Percentiles rank a stretch among this genome's conserved stretches.
Evolutionary conservation across 352 stramenopile genomes (phyloP).

Genomic region (Globisporangium perplexum): DNA sequence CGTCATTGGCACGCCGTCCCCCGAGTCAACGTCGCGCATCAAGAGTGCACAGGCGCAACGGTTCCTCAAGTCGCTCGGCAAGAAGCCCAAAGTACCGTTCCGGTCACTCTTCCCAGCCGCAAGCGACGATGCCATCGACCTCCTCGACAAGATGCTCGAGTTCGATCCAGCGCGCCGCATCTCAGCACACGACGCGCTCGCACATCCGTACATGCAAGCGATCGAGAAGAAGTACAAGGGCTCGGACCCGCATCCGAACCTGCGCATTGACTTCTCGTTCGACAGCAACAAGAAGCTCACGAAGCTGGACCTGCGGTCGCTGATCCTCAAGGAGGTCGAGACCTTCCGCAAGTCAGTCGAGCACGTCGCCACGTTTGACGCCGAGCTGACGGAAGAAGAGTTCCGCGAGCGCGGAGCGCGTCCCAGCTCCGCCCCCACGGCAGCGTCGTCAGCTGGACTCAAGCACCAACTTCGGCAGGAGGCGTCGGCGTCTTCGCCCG

Average conservation of each 20-base stretch:
- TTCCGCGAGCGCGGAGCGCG: slow-evolving; percentile 4
- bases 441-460: neutral
- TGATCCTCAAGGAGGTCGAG: slow-evolving; percentile 73
- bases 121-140: slow-evolving; percentile 45
- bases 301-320: slow-evolving; percentile 53
- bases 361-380: slow-evolving; percentile 9
- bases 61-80: slow-evolving; percentile 60
- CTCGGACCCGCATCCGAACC: slow-evolving; percentile 25
- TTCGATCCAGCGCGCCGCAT: slow-evolving; percentile 60
- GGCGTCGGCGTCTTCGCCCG: neutral
- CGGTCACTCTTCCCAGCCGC: slow-evolving; percentile 44
- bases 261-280: slow-evolving; percentile 62
- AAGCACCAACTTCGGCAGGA: slow-evolving; percentile 10
- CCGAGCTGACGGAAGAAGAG: slow-evolving; percentile 6
- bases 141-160: slow-evolving; percentile 57
- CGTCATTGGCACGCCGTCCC: slow-evolving; percentile 54
- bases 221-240: slow-evolving; percentile 64
- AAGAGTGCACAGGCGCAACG: slow-evolving; percentile 70
- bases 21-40: slow-evolving; percentile 37
- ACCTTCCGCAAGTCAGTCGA: slow-evolving; percentile 30
- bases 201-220: slow-evolving; percentile 63
- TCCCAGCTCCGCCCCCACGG: neutral
- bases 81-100: slow-evolving; percentile 51
- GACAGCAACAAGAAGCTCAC: slow-evolving; percentile 61
- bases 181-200: slow-evolving; percentile 50